These are phyloP conservation scores for Potentilla sterilis DNA, from an alignment of 306 rosid species.

Conservation along the genomic window DNA sequence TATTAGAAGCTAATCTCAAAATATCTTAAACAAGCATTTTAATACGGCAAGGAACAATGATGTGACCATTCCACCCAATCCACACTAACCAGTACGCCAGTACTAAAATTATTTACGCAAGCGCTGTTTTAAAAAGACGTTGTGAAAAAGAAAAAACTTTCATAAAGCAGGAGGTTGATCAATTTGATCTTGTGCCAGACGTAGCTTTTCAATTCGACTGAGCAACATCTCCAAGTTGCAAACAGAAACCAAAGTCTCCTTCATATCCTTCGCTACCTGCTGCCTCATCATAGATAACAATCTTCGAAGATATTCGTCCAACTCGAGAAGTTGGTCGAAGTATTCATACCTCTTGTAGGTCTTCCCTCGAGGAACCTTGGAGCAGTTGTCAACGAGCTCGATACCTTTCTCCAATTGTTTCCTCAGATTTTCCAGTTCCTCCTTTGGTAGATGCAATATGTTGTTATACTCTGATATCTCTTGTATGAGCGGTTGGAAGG, in stretches of 20 bases:
- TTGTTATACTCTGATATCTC: neutral
- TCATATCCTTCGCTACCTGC: neutral
- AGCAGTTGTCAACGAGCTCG: neutral
- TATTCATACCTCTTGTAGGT: neutral
- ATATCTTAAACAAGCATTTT: no score
- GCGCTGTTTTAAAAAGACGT: no score
- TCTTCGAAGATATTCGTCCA: neutral
- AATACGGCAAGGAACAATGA: no score
- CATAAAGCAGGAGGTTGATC: neutral
- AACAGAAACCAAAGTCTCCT: neutral
- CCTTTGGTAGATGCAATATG: neutral
- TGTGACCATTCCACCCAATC: no score
- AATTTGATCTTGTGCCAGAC: neutral
- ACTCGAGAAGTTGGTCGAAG: neutral
- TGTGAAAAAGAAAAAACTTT: no score
- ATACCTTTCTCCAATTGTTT: neutral
- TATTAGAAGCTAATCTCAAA: no score
- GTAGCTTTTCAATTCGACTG: neutral
- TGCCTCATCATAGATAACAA: neutral
- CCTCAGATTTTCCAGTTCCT: neutral
- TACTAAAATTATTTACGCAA: no score
- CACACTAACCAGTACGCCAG: no score
- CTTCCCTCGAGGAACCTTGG: neutral
- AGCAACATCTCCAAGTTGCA: neutral
- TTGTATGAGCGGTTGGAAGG: neutral